Evolutionary conservation across 78 protist species (phyloP).

Genomic region (Dictyostelium discoideum): dicty_2.7 NC_007088.5:6823501-6824000

Average conservation of each 20-base stretch:
- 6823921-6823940: conserved; percentile 66
- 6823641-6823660: conserved; percentile 45
- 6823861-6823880: conserved; percentile 63
- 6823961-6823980: conserved; percentile 67
- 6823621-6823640: conserved; percentile 54
- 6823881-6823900: conserved; percentile 30
- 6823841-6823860: conserved; percentile 52
- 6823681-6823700: not conserved
- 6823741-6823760: conserved; percentile 47
- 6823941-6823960: conserved; percentile 54
- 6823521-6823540: not conserved
- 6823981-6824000: conserved; percentile 64
- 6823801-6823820: conserved; percentile 57
- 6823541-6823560: not conserved
- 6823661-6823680: not conserved
- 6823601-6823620: not conserved
- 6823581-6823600: not conserved
- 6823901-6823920: conserved; percentile 38
- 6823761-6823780: conserved; percentile 24
- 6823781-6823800: conserved; percentile 37
- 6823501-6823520: not conserved
- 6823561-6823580: not conserved
- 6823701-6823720: conserved; percentile 36
- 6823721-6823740: conserved; percentile 54
- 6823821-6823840: conserved; percentile 37